Evolutionary conservation across 495 filamentous ascomycete genomes (phyloP), one percentile per base, ranked within the genome.

Genomic region (Parmelia sp.): DNA sequence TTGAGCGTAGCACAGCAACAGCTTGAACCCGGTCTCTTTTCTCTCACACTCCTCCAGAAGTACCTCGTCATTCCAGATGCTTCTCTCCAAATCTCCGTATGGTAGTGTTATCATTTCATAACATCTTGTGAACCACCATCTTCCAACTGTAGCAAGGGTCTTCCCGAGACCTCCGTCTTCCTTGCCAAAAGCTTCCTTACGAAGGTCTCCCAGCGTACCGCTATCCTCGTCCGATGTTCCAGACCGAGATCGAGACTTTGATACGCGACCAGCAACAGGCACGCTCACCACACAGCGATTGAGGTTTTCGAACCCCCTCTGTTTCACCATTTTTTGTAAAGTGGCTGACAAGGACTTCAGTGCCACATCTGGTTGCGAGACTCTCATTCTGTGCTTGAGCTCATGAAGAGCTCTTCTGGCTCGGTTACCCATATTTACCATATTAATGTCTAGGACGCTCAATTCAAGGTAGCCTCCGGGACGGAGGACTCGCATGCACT

Each of bases 81-180:
- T 92, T 42, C 74, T 68, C 29, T 75, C 73, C 65, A 74, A 71
- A 60, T 81, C 79, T 35, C 79, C 82, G 33, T 82, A 78, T 2
- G 80, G 76, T 31, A 82, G 74, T 21, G 87, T 78, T 11, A 81
- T 77, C 27, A 82, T 81, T 77, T 97, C 94, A 73, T 97, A 97
- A 78, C 91, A 96, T 58, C 87, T 82, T 7, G 84, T 88, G 74
- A 96, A 97, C 94, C 95, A 97, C 91, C 92, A 98, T 45, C 95
- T 80, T 21, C 94, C 95, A 11, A 98, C 93, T 65, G 85, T 87
- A 25, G 92, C 86, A 25, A 97, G 91, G 78, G 96, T 95, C 70
- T 91, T 92, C 6, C 90, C 89, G 69, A 97, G 95, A 60, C 84
- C 86, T 68, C 90, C 88, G 70, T 95, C 90, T 36, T 77, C 83